phyloP scores from a whole-genome alignment of 768 basidiomycete species.

The Suillus variegatus region DNA sequence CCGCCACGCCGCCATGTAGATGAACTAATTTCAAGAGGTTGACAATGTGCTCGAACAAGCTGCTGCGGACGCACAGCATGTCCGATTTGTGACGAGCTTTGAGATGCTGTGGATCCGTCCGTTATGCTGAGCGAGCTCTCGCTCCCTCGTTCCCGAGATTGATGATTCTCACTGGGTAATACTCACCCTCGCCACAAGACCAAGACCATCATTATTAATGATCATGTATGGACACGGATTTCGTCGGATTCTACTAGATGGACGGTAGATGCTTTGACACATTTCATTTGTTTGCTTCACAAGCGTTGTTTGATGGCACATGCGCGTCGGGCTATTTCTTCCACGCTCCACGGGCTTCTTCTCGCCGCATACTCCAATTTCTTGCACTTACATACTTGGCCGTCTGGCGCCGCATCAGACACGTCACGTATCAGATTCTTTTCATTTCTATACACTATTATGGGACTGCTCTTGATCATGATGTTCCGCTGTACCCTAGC shows the following conservation, averaged over 20 bases:
- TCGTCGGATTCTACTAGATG: neutral
- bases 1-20: neutral
- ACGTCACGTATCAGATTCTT: neutral
- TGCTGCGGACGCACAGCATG: neutral
- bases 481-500: neutral
- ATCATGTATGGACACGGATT: neutral
- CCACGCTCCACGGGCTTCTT: neutral
- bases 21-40: neutral
- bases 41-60: neutral
- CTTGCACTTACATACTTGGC: neutral
- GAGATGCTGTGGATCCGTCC: neutral
- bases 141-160: neutral
- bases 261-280: neutral
- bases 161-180: neutral
- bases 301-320: neutral
- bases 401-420: neutral
- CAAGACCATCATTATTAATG: neutral
- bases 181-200: neutral
- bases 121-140: neutral
- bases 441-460: neutral
- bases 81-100: too few relatives aligned
- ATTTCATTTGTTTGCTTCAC: neutral
- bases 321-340: neutral
- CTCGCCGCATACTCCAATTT: neutral
- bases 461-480: neutral